Conservation (phyloP, 306 rosid genomes). For the Coriaria nepalensis region DNA sequence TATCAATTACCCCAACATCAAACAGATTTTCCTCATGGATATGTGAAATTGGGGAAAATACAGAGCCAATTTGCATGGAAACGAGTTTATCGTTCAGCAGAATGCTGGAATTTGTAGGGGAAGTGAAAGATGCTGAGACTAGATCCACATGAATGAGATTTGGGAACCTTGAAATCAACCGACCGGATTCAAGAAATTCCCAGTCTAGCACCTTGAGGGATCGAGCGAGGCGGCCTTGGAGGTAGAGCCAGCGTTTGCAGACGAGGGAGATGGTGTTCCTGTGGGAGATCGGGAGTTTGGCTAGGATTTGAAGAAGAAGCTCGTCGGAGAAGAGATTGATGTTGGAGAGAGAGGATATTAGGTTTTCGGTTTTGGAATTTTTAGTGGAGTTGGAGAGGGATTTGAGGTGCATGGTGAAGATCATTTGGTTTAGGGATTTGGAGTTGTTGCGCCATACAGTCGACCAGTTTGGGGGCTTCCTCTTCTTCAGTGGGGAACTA, state of each 20-base stretch:
- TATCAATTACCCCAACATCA: slow-evolving; percentile 55
- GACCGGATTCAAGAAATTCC: slow-evolving; percentile 72
- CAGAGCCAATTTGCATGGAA: slow-evolving; percentile 35
- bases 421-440: slow-evolving; percentile 33
- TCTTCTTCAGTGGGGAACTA: slow-evolving; percentile 22
- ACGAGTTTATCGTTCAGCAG: slow-evolving; percentile 31
- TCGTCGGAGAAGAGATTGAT: slow-evolving; percentile 54
- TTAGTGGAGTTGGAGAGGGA: slow-evolving; percentile 20
- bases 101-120: slow-evolving; percentile 37
- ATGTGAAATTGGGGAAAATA: slow-evolving; percentile 24
- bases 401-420: slow-evolving; percentile 54
- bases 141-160: slow-evolving; percentile 63
- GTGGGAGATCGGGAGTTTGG: slow-evolving; percentile 44
- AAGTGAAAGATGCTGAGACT: slow-evolving; percentile 40
- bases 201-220: slow-evolving; percentile 48
- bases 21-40: slow-evolving; percentile 41
- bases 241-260: slow-evolving; percentile 86
- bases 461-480: slow-evolving; percentile 37
- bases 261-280: slow-evolving; percentile 46
- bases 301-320: slow-evolving; percentile 47
- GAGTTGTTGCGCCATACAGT: slow-evolving; percentile 51
- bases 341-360: slow-evolving; percentile 22
- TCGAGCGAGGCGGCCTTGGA: slow-evolving; percentile 64
- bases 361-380: slow-evolving; percentile 15
- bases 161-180: slow-evolving; percentile 62